Evolutionary conservation across 2,329 filamentous ascomycete genomes (phyloP).

Genomic region (Chalaropsis thielavioides): DNA sequence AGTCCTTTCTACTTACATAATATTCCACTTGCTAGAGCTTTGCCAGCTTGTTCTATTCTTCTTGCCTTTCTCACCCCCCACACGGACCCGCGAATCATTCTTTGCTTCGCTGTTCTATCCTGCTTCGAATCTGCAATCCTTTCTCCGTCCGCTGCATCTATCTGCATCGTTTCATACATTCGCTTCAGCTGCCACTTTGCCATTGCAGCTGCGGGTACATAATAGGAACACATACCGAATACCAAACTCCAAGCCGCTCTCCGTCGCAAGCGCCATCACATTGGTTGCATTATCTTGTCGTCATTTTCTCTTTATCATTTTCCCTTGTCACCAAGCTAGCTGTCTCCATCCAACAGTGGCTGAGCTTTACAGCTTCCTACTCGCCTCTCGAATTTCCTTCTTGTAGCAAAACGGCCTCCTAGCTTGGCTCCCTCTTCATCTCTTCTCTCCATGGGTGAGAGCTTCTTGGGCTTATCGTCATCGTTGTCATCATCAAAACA

Average conservation of each 20-base stretch:
- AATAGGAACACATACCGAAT: neutral
- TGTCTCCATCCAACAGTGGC: neutral
- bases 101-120: neutral
- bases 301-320: neutral
- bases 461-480: neutral
- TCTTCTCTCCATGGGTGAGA: neutral
- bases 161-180: slow-evolving; percentile 6
- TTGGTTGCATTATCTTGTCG: neutral
- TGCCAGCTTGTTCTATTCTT: neutral
- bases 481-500: neutral
- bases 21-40: neutral
- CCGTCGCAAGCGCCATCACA: neutral
- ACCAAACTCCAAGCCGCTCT: neutral
- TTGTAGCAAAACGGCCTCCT: neutral
- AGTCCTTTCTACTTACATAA: neutral
- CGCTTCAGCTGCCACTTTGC: slow-evolving; percentile 12
- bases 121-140: neutral
- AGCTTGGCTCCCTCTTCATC: neutral
- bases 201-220: slow-evolving; percentile 4
- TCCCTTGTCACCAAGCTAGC: neutral
- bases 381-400: neutral
- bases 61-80: neutral
- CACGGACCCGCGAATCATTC: neutral
- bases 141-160: neutral
- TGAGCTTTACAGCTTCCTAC: neutral